Evolutionary conservation across 495 filamentous ascomycete species (phyloP).

Genomic region (Xeromyces bisporus): DNA sequence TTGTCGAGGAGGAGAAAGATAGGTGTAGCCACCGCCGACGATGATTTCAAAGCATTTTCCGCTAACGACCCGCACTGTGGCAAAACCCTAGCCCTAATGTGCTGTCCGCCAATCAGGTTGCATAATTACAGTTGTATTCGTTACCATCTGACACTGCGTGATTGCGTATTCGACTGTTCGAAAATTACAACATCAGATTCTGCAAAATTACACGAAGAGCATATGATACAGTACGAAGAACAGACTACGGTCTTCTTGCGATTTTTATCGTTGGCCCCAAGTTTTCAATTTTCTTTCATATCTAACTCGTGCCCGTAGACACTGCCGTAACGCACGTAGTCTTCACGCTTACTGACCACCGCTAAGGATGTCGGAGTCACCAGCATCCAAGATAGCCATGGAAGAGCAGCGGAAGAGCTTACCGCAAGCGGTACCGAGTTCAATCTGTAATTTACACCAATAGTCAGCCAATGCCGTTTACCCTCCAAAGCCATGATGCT

Average conservation of each 20-base stretch:
- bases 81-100: constrained; percentile 30
- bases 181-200: too few species aligned
- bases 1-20: constrained; percentile 22
- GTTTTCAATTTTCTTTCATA: constrained; percentile 10
- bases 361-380: constrained; percentile 87
- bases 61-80: constrained; percentile 20
- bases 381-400: constrained; percentile 89
- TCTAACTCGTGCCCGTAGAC: constrained; percentile 11
- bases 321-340: constrained; percentile 1
- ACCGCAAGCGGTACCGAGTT: constrained; percentile 86
- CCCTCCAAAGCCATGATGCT: constrained; percentile 67
- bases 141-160: constrained; percentile 2
- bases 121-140: constrained; percentile 7
- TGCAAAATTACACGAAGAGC: too few species aligned
- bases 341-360: constrained; percentile 9
- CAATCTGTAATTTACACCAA: constrained; percentile 46
- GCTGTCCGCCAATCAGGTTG: constrained; percentile 15
- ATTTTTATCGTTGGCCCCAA: too few species aligned
- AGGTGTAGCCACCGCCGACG: constrained; percentile 13
- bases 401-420: constrained; percentile 83
- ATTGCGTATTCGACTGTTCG: too few species aligned
- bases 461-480: constrained; percentile 34
- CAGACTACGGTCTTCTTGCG: too few species aligned
- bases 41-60: constrained; percentile 35
- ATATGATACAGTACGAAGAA: not conserved